Conservation (phyloP, 169 alveolate species). For the Plasmodium knowlesi region DNA sequence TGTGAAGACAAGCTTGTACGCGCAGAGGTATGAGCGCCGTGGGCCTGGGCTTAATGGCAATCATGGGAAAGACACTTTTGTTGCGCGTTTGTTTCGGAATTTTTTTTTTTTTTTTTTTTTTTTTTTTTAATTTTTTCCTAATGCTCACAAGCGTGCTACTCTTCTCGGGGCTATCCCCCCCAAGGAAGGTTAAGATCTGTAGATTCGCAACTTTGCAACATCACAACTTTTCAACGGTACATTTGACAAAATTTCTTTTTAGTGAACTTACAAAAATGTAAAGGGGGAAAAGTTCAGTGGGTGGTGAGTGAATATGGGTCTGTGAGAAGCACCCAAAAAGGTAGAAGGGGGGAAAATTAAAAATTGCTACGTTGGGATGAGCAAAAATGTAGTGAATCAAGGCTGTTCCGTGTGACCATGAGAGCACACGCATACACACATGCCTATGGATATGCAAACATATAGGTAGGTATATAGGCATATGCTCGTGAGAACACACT, state of each 20-base stretch:
- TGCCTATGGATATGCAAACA: neutral
- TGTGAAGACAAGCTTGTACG: conserved; percentile 6
- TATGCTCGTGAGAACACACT: neutral
- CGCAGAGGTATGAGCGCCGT: neutral
- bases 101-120: too few species aligned
- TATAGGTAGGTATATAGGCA: neutral
- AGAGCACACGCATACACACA: neutral
- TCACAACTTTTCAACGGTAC: neutral
- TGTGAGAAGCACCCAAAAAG: neutral
- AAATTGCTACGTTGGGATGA: neutral
- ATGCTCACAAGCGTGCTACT: neutral
- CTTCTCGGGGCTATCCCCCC: neutral
- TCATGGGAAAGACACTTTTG: neutral
- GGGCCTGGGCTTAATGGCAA: neutral
- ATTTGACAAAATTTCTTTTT: neutral
- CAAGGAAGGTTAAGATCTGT: neutral
- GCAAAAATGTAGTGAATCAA: conserved; percentile 7
- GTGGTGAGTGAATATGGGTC: neutral
- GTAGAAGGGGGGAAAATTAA: neutral
- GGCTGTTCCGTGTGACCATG: neutral
- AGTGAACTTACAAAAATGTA: neutral
- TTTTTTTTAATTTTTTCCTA: neutral
- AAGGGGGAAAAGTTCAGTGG: neutral
- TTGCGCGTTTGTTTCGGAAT: neutral
- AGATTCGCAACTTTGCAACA: neutral